phyloP scores from a whole-genome alignment of 2,329 filamentous ascomycete genomes.

The Fusarium burgessii region DNA sequence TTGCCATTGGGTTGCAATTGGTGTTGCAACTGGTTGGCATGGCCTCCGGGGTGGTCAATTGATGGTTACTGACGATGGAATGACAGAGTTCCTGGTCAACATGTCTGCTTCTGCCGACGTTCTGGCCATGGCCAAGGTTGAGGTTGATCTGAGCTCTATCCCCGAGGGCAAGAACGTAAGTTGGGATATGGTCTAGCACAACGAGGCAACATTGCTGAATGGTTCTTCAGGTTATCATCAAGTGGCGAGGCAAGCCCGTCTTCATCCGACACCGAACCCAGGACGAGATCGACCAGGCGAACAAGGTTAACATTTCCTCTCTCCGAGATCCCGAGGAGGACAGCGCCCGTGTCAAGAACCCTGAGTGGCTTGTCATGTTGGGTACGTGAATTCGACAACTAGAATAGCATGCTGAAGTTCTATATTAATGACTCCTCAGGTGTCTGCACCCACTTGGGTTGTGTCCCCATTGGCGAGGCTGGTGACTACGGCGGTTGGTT shows the following conservation, averaged over 20 bases:
- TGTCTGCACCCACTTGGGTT: slow-evolving; percentile 99
- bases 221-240: slow-evolving; percentile 85
- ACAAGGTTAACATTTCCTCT: slow-evolving; percentile 82
- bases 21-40: slow-evolving; percentile 15
- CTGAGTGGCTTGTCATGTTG: slow-evolving; percentile 99
- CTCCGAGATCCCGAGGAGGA: slow-evolving; percentile 94
- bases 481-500: slow-evolving; percentile 99
- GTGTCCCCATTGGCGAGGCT: slow-evolving; percentile 98
- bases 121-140: slow-evolving; percentile 98
- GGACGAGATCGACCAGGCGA: slow-evolving; percentile 94
- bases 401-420: background rate
- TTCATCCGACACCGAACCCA: slow-evolving; percentile 99
- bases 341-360: slow-evolving; percentile 94
- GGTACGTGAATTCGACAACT: slow-evolving; percentile 65
- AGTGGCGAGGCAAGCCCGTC: slow-evolving; percentile 99
- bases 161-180: slow-evolving; percentile 99
- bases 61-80: slow-evolving; percentile 46
- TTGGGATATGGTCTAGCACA: slow-evolving; percentile 41
- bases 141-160: slow-evolving; percentile 91
- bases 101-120: slow-evolving; percentile 99
- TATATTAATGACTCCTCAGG: slow-evolving; percentile 61
- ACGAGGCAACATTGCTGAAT: slow-evolving; percentile 7
- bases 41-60: slow-evolving; percentile 37
- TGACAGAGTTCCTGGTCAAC: slow-evolving; percentile 96
- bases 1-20: slow-evolving; percentile 50